These are phyloP conservation scores for Plicaturopsis crispa DNA, from an alignment of 768 basidiomycete species.

Conservation along the genomic window DNA sequence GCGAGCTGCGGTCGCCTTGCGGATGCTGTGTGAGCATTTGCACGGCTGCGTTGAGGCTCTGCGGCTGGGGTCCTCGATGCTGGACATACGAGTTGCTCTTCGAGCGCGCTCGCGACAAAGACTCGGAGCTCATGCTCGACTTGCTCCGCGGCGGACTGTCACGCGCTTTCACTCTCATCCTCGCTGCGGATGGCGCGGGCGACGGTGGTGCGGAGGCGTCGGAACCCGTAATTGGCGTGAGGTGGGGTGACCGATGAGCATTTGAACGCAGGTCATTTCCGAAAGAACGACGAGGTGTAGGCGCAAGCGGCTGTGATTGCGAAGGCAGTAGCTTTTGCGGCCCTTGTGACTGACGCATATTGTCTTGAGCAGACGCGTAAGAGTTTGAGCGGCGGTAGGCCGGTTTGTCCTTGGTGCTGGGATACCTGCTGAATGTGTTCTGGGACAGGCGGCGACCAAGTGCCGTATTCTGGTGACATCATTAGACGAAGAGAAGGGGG, in stretches of 20 bases:
- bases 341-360: too few relatives aligned
- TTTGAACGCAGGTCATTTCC: too few relatives aligned
- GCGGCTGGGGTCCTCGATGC: slow-evolving; percentile 49
- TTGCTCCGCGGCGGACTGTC: too few relatives aligned
- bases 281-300: too few relatives aligned
- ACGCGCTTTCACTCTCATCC: too few relatives aligned
- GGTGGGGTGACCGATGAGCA: too few relatives aligned
- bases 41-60: slow-evolving; percentile 66
- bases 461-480: slow-evolving; percentile 50
- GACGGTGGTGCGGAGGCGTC: slow-evolving; percentile 52
- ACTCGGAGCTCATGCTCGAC: too few relatives aligned
- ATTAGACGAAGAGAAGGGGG: slow-evolving; percentile 7
- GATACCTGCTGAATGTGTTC: slow-evolving; percentile 36
- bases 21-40: slow-evolving; percentile 47
- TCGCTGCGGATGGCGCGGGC: too few relatives aligned
- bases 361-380: too few relatives aligned
- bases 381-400: slow-evolving; percentile 15
- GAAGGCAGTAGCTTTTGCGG: too few relatives aligned
- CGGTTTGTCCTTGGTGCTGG: slow-evolving; percentile 26
- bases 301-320: too few relatives aligned
- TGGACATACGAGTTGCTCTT: slow-evolving; percentile 52
- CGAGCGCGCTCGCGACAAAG: slow-evolving; percentile 37
- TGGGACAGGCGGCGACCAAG: slow-evolving; percentile 65
- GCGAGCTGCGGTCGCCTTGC: not conserved
- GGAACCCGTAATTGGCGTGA: slow-evolving; percentile 65